phyloP scores from a whole-genome alignment of 2,329 filamentous ascomycete genomes.

The Hymenoscyphus infarciens region DNA sequence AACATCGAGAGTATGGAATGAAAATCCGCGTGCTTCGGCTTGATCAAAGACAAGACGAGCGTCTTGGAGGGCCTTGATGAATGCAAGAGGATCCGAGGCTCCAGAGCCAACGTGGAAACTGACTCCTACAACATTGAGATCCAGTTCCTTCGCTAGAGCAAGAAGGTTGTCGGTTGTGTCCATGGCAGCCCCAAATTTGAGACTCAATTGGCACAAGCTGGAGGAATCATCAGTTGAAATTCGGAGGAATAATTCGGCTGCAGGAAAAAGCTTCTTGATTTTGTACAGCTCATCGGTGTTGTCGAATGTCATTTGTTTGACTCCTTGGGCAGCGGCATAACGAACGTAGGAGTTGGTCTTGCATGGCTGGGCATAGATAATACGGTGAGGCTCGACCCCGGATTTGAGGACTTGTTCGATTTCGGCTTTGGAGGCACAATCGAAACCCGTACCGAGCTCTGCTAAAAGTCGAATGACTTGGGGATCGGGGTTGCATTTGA shows the following conservation, averaged over 20 bases:
- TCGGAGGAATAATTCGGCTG: constrained; percentile 86
- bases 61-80: constrained; percentile 86
- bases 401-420: constrained; percentile 86
- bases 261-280: constrained; percentile 86
- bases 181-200: constrained; percentile 94
- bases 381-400: constrained; percentile 80
- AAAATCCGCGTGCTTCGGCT: constrained; percentile 70
- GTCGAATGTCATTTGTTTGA: constrained; percentile 99
- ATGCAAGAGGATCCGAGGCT: constrained; percentile 87
- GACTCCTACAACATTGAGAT: constrained; percentile 88
- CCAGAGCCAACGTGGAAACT: constrained; percentile 98
- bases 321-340: constrained; percentile 77
- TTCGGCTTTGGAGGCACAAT: constrained; percentile 96
- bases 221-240: constrained; percentile 96
- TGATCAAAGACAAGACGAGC: constrained; percentile 87
- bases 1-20: constrained; percentile 84
- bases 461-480: constrained; percentile 85
- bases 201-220: constrained; percentile 88
- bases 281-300: constrained; percentile 98
- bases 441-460: constrained; percentile 88
- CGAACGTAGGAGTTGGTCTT: constrained; percentile 98
- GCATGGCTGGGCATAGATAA: constrained; percentile 99
- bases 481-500: constrained; percentile 97
- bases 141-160: constrained; percentile 72
- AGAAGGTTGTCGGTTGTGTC: constrained; percentile 77